Conservation (phyloP, 2,329 filamentous ascomycete species). For the Fusarium chuoi region DNA sequence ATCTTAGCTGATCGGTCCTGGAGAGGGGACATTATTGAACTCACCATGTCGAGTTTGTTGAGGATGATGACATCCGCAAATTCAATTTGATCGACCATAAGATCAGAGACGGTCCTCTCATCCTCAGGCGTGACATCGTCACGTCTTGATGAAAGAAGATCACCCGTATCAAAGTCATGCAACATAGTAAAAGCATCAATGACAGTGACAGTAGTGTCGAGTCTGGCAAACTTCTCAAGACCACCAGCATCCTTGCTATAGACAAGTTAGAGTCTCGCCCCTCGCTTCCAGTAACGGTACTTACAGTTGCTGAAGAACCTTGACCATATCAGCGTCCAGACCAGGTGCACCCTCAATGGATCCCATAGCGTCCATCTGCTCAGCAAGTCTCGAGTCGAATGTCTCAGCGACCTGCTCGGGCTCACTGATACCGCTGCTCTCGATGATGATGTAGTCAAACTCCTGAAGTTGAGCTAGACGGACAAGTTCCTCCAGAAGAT, state of each 20-base stretch:
- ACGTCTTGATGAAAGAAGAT: conserved; percentile 72
- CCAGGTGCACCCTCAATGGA: conserved; percentile 45
- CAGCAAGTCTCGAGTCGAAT: conserved; percentile 68
- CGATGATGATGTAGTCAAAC: conserved; percentile 78
- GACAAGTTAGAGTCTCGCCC: not conserved
- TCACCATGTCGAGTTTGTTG: conserved; percentile 75
- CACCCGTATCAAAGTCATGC: conserved; percentile 75
- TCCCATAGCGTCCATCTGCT: conserved; percentile 54
- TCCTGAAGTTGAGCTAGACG: conserved; percentile 68
- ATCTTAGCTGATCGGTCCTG: not conserved
- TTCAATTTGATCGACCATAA: conserved; percentile 82
- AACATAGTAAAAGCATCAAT: conserved; percentile 79
- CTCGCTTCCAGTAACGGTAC: not conserved
- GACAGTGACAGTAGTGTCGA: conserved; percentile 78
- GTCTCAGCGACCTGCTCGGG: conserved; percentile 80
- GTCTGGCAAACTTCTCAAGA: conserved; percentile 70
- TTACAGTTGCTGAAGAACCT: conserved; percentile 51
- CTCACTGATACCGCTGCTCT: conserved; percentile 78
- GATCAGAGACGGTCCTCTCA: conserved; percentile 77
- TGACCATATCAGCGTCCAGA: conserved; percentile 50
- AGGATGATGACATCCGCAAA: conserved; percentile 79
- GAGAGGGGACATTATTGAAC: not conserved
- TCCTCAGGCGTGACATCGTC: conserved; percentile 73
- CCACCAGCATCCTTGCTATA: conserved; percentile 66
- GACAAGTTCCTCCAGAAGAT: conserved; percentile 76